Base-by-base conservation (phyloP, 1,284 basidiomycete genomes). In the Bjerkandera adusta region DNA sequence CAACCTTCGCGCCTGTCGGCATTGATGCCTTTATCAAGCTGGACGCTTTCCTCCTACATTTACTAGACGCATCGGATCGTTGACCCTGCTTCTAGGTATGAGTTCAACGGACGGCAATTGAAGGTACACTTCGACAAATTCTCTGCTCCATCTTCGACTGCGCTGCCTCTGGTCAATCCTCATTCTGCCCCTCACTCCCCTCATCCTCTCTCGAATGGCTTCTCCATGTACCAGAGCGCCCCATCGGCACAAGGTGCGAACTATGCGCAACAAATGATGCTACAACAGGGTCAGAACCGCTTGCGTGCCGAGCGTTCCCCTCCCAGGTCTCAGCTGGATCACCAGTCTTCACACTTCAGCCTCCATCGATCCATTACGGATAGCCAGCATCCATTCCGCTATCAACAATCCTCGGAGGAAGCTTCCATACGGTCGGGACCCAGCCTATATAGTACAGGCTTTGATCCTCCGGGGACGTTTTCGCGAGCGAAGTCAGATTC, bases 91-190 rank as follows among this genome's bases (percentile, higher is more conserved):
- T 44, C n/a, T 57, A 91, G 89, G 34, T 92, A 86, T 63, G 92
- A 95, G 59, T 92, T 86, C 64, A 91, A 89, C 59, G 91, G 92
- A 3, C 81, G 92, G 29, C 71, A 75, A 24, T 72, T 94, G 41
- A 93, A 93, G 64, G 91, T 94, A 11, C 90, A 92, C 63, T 89
- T 84, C 60, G 91, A 94, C 70, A 88, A 85, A 62, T 89, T 81
- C 60, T 69, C 76, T 3, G 72, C 75, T 18, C 67, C 62, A 4
- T 51, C 54, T 36, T 53, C 56, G 8, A 54, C 68, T 13, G 60
- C 63, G 11, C n/a, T 43, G 8, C 38, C 49, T 12, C 20, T 45
- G 15, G 29, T n/a, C 16, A 13, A 33, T 13, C 40, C 43, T 13
- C 11, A 43, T 5, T 44, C 45, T 18, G 45, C 36, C 10, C 41